Evolutionary conservation across 2,329 filamentous ascomycete species (phyloP), one percentile per base, ranked within the genome.

Genomic region (Zasmidium citrigriseum): DNA sequence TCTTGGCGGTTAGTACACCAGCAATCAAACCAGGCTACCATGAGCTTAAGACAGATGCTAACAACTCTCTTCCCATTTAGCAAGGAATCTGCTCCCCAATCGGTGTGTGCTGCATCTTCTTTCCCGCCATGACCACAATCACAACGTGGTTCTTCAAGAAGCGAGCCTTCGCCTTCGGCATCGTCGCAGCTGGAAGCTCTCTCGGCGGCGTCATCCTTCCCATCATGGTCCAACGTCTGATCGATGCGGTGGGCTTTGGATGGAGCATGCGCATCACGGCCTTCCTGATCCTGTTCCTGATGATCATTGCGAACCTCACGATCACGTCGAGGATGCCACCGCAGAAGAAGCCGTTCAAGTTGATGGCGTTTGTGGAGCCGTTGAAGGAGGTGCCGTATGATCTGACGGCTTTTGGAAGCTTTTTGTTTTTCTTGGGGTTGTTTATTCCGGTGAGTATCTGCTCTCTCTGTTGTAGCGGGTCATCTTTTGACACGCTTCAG

Each of bases 1-100:
- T 84, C 51, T 78, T 85, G 29, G 58, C 58, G n/a, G n/a, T n/a
- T n/a, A n/a, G n/a, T n/a, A n/a, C n/a, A n/a, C n/a, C n/a, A n/a
- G n/a, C n/a, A n/a, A n/a, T n/a, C n/a, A n/a, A n/a, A n/a, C n/a
- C n/a, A n/a, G n/a, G n/a, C n/a, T n/a, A n/a, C n/a, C n/a, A n/a
- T n/a, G n/a, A n/a, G n/a, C n/a, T n/a, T n/a, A n/a, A n/a, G n/a
- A n/a, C n/a, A n/a, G n/a, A n/a, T n/a, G n/a, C n/a, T n/a, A n/a
- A n/a, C n/a, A n/a, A n/a, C n/a, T n/a, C n/a, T 84, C 49, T 79
- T 85, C 4, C 75, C 81, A n/a, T n/a, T n/a, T n/a, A n/a, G 0
- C 83, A 86, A 61, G 80, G 79, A 3, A 71, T 85, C 4, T 84
- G 81, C 67, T 80, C 80, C 20, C 76, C 80, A 45, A 75, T 82